A percentile compares a stretch with the other conserved stretches of the same genome.
Evolutionary conservation across 108 stramenopile genomes (phyloP).

Genomic region (Pseudonitzschia multiseries): DNA sequence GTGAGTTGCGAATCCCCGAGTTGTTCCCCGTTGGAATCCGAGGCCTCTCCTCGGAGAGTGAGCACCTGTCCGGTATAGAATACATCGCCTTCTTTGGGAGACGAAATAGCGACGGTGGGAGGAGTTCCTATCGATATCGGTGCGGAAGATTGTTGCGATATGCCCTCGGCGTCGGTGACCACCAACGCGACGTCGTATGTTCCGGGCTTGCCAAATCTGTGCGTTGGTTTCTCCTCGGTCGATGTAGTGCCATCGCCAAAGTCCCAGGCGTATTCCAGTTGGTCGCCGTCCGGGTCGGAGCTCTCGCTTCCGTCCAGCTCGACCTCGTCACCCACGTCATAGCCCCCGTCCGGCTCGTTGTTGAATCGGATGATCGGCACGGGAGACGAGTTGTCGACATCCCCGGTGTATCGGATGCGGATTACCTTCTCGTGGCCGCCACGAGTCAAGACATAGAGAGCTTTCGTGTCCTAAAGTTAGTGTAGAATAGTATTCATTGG

Average conservation of each 20-base stretch:
- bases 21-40: conserved; percentile 12
- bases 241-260: conserved; percentile 29
- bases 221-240: neutral
- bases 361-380: conserved; percentile 13
- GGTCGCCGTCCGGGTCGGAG: conserved; percentile 37
- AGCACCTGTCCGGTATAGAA: conserved; percentile 35
- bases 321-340: conserved; percentile 32
- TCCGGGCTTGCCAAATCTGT: conserved; percentile 14
- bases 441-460: conserved; percentile 10
- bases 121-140: conserved; percentile 11
- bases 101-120: conserved; percentile 21
- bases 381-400: conserved; percentile 18
- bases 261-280: conserved; percentile 33
- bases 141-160: neutral
- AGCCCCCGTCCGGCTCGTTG: neutral
- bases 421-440: neutral
- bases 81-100: conserved; percentile 12
- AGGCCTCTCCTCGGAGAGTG: conserved; percentile 20
- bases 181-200: conserved; percentile 16
- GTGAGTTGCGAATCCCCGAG: conserved; percentile 21
- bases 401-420: conserved; percentile 14
- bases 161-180: conserved; percentile 28
- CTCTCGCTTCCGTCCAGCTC: conserved; percentile 34
- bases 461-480: conserved; percentile 15
- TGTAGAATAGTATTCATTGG: too few species aligned